Percentiles rank a stretch among this genome's conserved stretches.
These are phyloP conservation scores for Bipolaris sorokiniana DNA, from an alignment of 2,329 filamentous ascomycete species.

Conservation along the genomic window DNA sequence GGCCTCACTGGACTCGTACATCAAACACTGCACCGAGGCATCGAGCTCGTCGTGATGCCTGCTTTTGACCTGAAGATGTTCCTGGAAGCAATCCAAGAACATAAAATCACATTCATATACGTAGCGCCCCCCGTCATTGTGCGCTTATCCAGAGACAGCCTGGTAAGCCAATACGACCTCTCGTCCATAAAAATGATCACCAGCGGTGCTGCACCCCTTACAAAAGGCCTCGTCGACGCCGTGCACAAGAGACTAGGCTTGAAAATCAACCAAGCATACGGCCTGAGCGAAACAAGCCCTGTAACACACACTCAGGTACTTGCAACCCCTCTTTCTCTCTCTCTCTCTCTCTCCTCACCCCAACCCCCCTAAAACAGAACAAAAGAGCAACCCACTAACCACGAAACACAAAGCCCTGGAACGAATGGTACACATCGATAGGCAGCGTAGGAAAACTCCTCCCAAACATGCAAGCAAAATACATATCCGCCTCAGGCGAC, in stretches of 20 bases:
- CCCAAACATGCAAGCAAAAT: conserved; percentile 79
- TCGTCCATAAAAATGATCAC: conserved; percentile 80
- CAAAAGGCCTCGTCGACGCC: conserved; percentile 75
- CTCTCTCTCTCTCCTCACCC: too few species aligned
- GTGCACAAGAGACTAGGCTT: conserved; percentile 72
- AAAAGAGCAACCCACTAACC: background rate
- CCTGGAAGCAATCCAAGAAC: conserved; percentile 74
- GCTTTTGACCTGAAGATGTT: conserved; percentile 82
- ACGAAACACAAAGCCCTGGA: conserved; percentile 27
- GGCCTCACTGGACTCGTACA: conserved; percentile 77
- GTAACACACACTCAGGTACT: conserved; percentile 35
- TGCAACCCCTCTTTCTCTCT: background rate
- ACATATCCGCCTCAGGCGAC: conserved; percentile 65
- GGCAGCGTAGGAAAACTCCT: conserved; percentile 79
- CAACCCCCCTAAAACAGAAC: too few species aligned
- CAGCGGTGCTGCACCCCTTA: conserved; percentile 83
- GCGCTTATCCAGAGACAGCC: conserved; percentile 75
- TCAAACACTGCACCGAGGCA: conserved; percentile 68
- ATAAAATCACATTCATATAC: conserved; percentile 76
- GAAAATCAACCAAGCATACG: conserved; percentile 36
- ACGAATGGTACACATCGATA: conserved; percentile 49
- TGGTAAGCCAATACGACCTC: conserved; percentile 80
- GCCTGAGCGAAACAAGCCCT: conserved; percentile 34
- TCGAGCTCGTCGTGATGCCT: conserved; percentile 71
- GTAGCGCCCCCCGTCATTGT: conserved; percentile 85